A percentile compares a stretch with the other conserved stretches of the same genome.
phyloP scores from a whole-genome alignment of 208 protist genomes.

The Lotmaria passim region DNA sequence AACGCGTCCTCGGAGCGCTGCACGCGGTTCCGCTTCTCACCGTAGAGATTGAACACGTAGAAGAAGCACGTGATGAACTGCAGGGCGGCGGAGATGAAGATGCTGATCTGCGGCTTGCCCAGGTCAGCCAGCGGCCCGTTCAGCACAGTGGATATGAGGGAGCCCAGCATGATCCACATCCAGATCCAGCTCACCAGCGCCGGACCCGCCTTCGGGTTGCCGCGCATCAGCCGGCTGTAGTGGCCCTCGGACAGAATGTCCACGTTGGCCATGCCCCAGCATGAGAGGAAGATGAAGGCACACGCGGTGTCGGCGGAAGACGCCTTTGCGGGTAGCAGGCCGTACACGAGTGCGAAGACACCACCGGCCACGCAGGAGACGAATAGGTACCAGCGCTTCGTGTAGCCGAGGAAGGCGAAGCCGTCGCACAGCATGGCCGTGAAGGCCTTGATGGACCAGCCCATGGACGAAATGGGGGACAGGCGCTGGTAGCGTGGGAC shows the following conservation, averaged over 20 bases:
- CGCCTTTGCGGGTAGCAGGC: conserved; percentile 43
- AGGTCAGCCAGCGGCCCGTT: conserved; percentile 23
- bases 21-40: conserved; percentile 56
- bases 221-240: conserved; percentile 73
- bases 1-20: conserved; percentile 50
- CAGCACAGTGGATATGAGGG: conserved; percentile 33
- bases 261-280: conserved; percentile 65
- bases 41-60: conserved; percentile 69
- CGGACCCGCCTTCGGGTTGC: conserved; percentile 45
- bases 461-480: conserved; percentile 42
- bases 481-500: conserved; percentile 47
- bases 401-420: conserved; percentile 73
- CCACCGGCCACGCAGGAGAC: conserved; percentile 53
- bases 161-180: conserved; percentile 57
- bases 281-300: conserved; percentile 61
- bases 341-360: conserved; percentile 54
- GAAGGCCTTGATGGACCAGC: conserved; percentile 72
- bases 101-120: conserved; percentile 53
- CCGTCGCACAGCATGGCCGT: conserved; percentile 66
- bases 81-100: conserved; percentile 55
- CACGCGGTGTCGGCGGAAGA: conserved; percentile 42
- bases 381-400: conserved; percentile 78
- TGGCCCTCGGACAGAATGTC: conserved; percentile 82
- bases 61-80: conserved; percentile 59
- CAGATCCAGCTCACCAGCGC: conserved; percentile 76